These are phyloP conservation scores for Ilyonectria sp. DNA, from an alignment of 2,329 filamentous ascomycete genomes.

Conservation along the genomic window DNA sequence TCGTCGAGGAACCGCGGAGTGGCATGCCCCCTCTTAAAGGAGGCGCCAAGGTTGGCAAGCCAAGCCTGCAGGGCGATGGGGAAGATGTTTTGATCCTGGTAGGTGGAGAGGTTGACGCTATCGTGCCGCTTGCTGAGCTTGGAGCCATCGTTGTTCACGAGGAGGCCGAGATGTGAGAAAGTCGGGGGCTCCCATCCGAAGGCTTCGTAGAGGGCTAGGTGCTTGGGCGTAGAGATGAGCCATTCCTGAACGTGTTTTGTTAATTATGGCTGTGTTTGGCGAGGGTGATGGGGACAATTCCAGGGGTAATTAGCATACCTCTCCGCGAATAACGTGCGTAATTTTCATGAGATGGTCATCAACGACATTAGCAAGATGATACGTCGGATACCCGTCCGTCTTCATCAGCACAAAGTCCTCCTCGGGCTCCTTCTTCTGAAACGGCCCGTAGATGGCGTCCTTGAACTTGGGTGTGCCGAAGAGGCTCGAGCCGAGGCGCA, in stretches of 20 bases:
- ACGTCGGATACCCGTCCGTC: slow-evolving; percentile 92
- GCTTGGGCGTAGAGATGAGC: slow-evolving; percentile 91
- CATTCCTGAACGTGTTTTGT: slow-evolving; percentile 75
- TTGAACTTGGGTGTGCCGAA: slow-evolving; percentile 73
- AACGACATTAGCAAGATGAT: slow-evolving; percentile 97
- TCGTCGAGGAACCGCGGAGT: slow-evolving; percentile 70
- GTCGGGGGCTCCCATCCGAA: slow-evolving; percentile 81
- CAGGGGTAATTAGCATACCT: slow-evolving; percentile 62
- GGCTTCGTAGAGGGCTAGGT: slow-evolving; percentile 79
- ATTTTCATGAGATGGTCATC: slow-evolving; percentile 97
- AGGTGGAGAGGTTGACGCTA: slow-evolving; percentile 65
- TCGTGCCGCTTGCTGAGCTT: slow-evolving; percentile 90
- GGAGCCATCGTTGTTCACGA: slow-evolving; percentile 77
- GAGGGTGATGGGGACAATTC: background rate
- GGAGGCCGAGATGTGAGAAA: slow-evolving; percentile 87
- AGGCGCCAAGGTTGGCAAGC: slow-evolving; percentile 76
- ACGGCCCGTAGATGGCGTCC: slow-evolving; percentile 85
- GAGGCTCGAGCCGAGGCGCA: slow-evolving; percentile 78
- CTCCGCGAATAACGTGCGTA: slow-evolving; percentile 93
- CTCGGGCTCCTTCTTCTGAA: slow-evolving; percentile 68
- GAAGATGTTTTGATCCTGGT: slow-evolving; percentile 62
- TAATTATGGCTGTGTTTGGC: background rate
- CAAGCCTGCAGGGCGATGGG: slow-evolving; percentile 79
- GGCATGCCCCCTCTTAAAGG: slow-evolving; percentile 47
- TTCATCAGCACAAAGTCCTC: slow-evolving; percentile 95